phyloP scores from a whole-genome alignment of 139 green algal species.

The Helicosporidium sp. region DNA sequence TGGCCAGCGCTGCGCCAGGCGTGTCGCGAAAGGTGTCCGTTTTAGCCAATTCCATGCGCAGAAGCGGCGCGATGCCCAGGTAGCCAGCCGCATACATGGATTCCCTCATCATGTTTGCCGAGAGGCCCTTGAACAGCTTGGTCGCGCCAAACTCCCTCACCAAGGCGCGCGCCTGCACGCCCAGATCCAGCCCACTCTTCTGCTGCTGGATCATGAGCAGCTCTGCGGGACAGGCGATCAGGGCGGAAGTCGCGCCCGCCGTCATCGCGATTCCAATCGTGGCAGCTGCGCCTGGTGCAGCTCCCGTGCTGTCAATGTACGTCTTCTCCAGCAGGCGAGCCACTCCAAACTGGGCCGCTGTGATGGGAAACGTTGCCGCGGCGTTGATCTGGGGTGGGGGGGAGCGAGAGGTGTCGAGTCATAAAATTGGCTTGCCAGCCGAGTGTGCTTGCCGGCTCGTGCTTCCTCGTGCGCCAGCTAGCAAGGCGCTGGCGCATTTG shows the following conservation, averaged over 20 bases:
- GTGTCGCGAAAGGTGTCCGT: background rate
- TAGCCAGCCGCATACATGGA: constrained; percentile 62
- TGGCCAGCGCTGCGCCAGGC: constrained; percentile 24
- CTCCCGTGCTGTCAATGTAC: constrained; percentile 1
- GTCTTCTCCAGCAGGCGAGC: constrained; percentile 32
- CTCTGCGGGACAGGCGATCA: constrained; percentile 56
- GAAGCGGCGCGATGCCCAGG: constrained; percentile 53
- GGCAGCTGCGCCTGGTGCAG: no score
- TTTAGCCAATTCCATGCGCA: constrained; percentile 27
- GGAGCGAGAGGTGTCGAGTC: no score
- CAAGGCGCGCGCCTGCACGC: constrained; percentile 21
- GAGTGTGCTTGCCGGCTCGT: no score
- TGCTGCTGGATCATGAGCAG: constrained; percentile 84
- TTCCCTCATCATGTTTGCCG: constrained; percentile 32
- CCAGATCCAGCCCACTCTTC: constrained; percentile 33
- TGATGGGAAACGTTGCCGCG: constrained; percentile 71
- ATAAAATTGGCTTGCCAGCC: no score
- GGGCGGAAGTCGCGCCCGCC: constrained; percentile 35
- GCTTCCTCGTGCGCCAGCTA: no score
- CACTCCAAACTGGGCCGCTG: constrained; percentile 63
- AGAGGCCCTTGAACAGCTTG: constrained; percentile 37
- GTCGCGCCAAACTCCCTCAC: constrained; percentile 18
- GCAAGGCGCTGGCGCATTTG: no score
- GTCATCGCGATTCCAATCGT: constrained; percentile 22
- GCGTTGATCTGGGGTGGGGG: constrained; percentile 50